Evolutionary conservation across 1,284 basidiomycete species (phyloP), one percentile per base, ranked within the genome.

Genomic region (Ceratobasidium sp.): DNA sequence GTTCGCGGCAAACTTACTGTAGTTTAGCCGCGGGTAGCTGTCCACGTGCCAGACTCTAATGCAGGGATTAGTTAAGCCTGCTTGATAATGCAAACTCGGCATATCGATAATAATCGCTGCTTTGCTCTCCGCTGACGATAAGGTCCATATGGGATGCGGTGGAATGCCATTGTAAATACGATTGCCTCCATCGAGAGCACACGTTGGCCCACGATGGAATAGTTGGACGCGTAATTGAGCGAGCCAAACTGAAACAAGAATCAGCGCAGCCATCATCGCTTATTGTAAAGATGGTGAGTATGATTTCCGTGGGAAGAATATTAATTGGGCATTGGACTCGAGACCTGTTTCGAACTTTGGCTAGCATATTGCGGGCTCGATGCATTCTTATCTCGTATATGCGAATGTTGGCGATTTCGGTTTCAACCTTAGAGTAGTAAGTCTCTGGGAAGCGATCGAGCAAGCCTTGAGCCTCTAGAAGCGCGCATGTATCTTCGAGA

Each of bases 121-220:
- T 9, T n/a, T 34, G 8, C 2, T 8, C 18, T 57, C 53, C 53
- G 9, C 53, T 10, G 4, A 57, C 53, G 12, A 57, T n/a, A 8
- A 57, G 53, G 32, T 57, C 53, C 32, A 57, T 30, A 32, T 57
- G 53, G 21, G 53, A 57, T 18, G 53, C 14, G 32, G 53, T 10
- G n/a, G n/a, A 2, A 10, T 57, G 32, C 53, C 53, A 57, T 21
- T 32, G 53, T 16, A 57, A 10, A n/a, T 57, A 57, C 21, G 36
- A n/a, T 18, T 36, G 28, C n/a, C 53, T 18, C 53, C 53, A 57
- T 6, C 10, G 32, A 8, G 32, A 12, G 21, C 53, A 57, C 0
- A 57, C 53, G 2, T 16, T 57, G 3, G 32, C 32, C 4, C 14
- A 36, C 16, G 32, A 2, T 34, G 53, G 53, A 21, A 32, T 5